Base-by-base conservation (phyloP, 768 basidiomycete species). In the Psilocybe cubensis region DNA sequence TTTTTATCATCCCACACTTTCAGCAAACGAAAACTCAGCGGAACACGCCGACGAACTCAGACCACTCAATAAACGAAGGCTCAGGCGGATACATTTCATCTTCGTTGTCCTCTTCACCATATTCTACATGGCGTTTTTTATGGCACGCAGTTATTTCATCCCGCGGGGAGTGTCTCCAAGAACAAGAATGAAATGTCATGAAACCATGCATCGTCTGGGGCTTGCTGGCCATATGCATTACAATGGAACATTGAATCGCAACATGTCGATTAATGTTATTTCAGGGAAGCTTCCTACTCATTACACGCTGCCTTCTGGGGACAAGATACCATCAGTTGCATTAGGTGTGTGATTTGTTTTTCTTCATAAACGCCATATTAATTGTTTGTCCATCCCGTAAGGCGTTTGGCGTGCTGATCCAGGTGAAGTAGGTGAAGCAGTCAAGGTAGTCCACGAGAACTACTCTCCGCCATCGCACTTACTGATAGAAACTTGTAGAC, bases 271-370 rank as follows among this genome's bases (percentile, higher is more conserved):
- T 31, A 3, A 25, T 21, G 33, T 14, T 40, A 53, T 54, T 24
- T 28, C 61, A 31, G 61, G 54, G 25, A 63, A 60, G 40, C 69
- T 81, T 23, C 77, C 85, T 0, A 78, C 74, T 5, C 76, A 86
- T 67, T 88, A 78, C 64, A 79, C 76, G 1, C 74, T 91, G 12
- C 84, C 86, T 3, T 88, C 86, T 29, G 89, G 89, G 0, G 83
- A 87, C 61, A 78, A 79, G 59, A 89, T 91, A 27, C 89, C 89
- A 0, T 76, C 83, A 11, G 79, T 89, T 43, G 88, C 87, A 3
- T 76, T 89, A 4, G 68, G 67, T 68, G 38, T 3, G 54, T 17
- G 12, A 48, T 40, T 12, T 48, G 24, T 21, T 25, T 42, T 3
- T 25, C 18, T 10, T 7, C 12, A 12, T 4, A 3, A 6, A 11